Base-by-base conservation (phyloP, 2,329 filamentous ascomycete genomes). In the Diaporthe eres region DNA sequence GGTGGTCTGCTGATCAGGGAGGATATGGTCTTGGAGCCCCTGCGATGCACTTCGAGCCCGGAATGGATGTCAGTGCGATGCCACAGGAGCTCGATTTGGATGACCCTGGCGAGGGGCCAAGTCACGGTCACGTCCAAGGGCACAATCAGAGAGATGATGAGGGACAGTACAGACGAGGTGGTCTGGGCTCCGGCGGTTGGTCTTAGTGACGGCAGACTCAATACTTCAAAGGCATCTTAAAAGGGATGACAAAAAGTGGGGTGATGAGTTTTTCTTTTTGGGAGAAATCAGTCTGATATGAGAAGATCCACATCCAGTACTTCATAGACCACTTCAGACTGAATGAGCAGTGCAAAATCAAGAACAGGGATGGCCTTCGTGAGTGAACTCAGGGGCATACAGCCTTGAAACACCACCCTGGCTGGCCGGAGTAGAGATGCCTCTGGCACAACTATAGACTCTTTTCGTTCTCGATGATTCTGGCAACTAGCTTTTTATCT, bases 401-500 rank as follows among this genome's bases (percentile, higher is more conserved):
- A 53, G n/a, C n/a, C 4, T 53, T 25, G n/a, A 25, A 53, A 25
- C 22, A 51, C 6, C 49, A 51, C 7, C 7, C 44, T 49, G 44
- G 44, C 44, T 47, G 17, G 19, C 1, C 2, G 7, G 19, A 49
- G 7, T 49, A 49, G 19, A 49, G 19, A 49, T 49, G 19, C 1
- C 7, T 44, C 19, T 22, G 44, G 7, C 44, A 49, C 19, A 17
- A 22, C 44, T 22, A 22, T 1, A 19, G 3, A 9, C 17, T 49
- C 1, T 10, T 49, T 22, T 8, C 44, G 44, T 22, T 49, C 8
- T 22, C 8, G 19, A 22, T 49, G 1, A 47, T 10, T 49, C 44
- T 22, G 1, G 4, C 0, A 22, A 9, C 0, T 47, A 3, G 7
- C 9, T 19, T 2, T 19, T 0, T 9, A 9, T 47, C 15, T 47